Evolutionary conservation across 2,329 filamentous ascomycete species (phyloP), one percentile per base, ranked within the genome.

Genomic region (Aureobasidium sp.): DNA sequence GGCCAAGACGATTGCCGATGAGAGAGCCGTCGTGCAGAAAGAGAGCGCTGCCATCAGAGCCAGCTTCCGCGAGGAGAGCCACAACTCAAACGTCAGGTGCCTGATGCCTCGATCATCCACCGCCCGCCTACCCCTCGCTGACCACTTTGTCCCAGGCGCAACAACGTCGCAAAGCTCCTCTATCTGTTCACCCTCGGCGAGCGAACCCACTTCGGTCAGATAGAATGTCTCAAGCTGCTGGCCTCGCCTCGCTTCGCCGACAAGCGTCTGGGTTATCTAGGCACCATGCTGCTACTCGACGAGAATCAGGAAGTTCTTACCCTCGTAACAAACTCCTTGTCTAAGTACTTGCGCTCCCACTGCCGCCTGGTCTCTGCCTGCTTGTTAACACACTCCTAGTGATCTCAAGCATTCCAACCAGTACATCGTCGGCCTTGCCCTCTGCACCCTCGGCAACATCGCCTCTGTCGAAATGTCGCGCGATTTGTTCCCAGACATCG

Each of bases 231-330:
- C 70, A 99, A 99, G 77, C 84, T 99, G 54, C 84, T 99, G 61
- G 94, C 94, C 61, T 99, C 94, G 42, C 92, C 95, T 65, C 90
- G 93, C 62, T 99, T 99, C 72, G 94, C 94, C 67, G 94, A 99
- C 80, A 99, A 99, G 79, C 87, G 94, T 50, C 78, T 99, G 67
- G 94, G 94, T 42, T 96, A 99, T 71, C 79, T 99, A 66, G 94
- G 94, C 25, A 99, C 94, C 19, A 99, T 96, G 85, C 77, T 99
- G 71, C 77, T 99, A 66, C 79, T 99, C 64, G 94, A 99, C 73
- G 94, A 99, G 80, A 99, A 99, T 69, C 94, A 99, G 74, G 95
- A 99, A 75, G 95, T 99, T 21, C 75, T 99, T 70, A 99, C 94
- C 1, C 78, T 99, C 63, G 95, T 99, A 61, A 99, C 94, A 35